Evolutionary conservation across 2,329 filamentous ascomycete genomes (phyloP).

Genomic region (Ophiostoma quercus): DNA sequence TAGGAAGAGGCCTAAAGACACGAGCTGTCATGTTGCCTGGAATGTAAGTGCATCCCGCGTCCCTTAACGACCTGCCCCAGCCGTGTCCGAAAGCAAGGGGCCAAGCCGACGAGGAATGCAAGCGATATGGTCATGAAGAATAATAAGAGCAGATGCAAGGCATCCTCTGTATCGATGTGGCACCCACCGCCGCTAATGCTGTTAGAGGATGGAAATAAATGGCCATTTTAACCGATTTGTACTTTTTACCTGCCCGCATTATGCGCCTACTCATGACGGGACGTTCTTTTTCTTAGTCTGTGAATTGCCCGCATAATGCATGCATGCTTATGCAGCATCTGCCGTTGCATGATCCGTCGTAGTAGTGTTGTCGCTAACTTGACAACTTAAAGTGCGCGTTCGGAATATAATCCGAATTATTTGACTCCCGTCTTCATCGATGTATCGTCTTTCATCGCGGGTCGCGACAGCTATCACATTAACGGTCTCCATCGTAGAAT

Average conservation of each 20-base stretch:
- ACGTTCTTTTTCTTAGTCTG: background rate
- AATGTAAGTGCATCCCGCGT: background rate
- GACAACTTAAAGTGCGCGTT: background rate
- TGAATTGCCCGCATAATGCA: background rate
- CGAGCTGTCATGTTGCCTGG: background rate
- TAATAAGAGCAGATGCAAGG: background rate
- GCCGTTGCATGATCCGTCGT: background rate
- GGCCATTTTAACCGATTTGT: background rate
- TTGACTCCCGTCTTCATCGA: background rate
- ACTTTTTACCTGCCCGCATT: background rate
- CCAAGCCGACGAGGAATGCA: background rate
- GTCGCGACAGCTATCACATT: background rate
- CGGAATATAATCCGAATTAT: background rate
- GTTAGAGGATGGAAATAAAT: background rate
- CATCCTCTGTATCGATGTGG: background rate
- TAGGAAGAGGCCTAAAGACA: background rate
- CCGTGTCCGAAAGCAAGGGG: background rate
- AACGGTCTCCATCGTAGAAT: background rate
- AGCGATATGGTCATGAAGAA: background rate
- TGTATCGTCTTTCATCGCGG: background rate
- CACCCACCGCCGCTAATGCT: background rate
- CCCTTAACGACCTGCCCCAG: background rate
- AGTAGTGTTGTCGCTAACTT: background rate
- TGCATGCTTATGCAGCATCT: background rate
- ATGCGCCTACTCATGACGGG: background rate